Conservation (phyloP, 495 filamentous ascomycete genomes). For the Tuber calosporum region DNA sequence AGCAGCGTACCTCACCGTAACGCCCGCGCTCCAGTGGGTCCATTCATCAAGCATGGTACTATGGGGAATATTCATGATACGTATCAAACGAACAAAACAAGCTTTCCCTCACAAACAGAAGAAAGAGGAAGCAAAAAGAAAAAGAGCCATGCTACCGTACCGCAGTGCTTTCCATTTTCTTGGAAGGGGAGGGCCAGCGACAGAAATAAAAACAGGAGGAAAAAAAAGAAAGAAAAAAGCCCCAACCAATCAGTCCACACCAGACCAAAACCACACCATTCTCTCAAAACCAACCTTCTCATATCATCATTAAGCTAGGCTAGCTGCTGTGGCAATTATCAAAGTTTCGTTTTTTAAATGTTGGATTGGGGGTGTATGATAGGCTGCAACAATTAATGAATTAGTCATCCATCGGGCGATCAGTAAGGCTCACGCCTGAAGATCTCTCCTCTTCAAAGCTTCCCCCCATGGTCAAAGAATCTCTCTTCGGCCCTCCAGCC, state of each 20-base stretch:
- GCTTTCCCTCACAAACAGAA: not conserved
- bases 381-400: not conserved
- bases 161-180: not conserved
- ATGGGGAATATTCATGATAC: not conserved
- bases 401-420: slow-evolving; percentile 80
- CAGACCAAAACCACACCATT: not conserved
- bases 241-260: not conserved
- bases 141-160: not conserved
- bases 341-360: not conserved
- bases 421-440: slow-evolving; percentile 68
- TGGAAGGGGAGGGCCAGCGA: not conserved
- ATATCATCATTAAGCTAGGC: not conserved
- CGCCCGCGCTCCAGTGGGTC: not conserved
- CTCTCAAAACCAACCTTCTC: not conserved
- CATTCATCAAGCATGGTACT: not conserved
- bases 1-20: not conserved
- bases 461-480: slow-evolving; percentile 41
- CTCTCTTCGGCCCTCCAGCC: slow-evolving; percentile 43
- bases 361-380: not conserved
- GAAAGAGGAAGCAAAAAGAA: not conserved
- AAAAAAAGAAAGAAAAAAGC: not conserved
- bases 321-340: not conserved
- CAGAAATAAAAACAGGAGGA: not conserved
- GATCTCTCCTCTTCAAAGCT: slow-evolving; percentile 35
- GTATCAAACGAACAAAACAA: not conserved